phyloP scores from a whole-genome alignment of 2,329 filamentous ascomycete genomes.

The Cladosporium velox region DNA sequence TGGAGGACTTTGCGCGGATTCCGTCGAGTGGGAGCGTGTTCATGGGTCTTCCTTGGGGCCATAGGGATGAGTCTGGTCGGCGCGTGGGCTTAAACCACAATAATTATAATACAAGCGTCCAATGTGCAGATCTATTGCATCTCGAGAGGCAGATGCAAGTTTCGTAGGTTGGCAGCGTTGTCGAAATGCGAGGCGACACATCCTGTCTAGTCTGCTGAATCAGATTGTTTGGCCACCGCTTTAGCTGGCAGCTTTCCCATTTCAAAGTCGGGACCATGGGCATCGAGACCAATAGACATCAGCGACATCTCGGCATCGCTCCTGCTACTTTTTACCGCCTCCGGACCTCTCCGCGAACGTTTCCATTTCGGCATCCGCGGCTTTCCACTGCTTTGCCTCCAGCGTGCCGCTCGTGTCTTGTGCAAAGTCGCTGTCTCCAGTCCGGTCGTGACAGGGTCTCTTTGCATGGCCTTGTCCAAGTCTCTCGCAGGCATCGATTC shows the following conservation, averaged over 20 bases:
- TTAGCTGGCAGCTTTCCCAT: slow-evolving; percentile 7
- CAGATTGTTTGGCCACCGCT: slow-evolving; percentile 1
- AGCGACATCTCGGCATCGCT: neutral
- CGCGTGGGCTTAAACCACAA: slow-evolving; percentile 57
- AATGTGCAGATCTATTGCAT: neutral
- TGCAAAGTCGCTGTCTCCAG: neutral
- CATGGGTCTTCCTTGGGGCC: slow-evolving; percentile 59
- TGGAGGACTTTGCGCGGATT: slow-evolving; percentile 59
- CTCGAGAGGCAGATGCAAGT: neutral
- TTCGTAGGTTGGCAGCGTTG: neutral
- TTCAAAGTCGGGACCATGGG: neutral
- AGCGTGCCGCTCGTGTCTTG: neutral
- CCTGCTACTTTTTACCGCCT: neutral
- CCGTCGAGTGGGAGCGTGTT: slow-evolving; percentile 60
- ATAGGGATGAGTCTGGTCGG: slow-evolving; percentile 65
- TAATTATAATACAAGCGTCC: neutral
- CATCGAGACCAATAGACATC: slow-evolving; percentile 2
- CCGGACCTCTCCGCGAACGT: neutral
- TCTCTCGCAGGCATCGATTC: slow-evolving; percentile 20
- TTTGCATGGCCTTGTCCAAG: slow-evolving; percentile 14
- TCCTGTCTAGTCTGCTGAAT: neutral
- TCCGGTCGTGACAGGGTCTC: neutral
- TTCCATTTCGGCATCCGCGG: neutral
- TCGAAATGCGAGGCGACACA: neutral
- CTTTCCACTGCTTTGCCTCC: neutral